These are phyloP conservation scores for Anthracocystis walkeri DNA, from an alignment of 1,284 basidiomycete genomes.

Conservation along the genomic window DNA sequence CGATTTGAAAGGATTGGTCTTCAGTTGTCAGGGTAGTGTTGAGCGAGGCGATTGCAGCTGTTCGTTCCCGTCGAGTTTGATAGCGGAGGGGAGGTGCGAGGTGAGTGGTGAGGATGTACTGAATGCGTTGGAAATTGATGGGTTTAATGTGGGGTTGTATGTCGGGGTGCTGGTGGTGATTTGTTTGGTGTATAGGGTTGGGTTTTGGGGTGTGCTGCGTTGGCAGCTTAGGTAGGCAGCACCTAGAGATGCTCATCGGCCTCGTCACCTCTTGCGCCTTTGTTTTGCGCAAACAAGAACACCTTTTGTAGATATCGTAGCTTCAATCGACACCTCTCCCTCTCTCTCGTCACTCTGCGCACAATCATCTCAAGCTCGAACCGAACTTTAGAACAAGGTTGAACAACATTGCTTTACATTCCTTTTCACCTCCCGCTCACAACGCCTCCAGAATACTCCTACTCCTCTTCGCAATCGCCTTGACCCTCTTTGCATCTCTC, in stretches of 20 bases:
- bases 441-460: conserved; percentile 12
- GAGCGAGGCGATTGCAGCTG: conserved; percentile 49
- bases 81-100: conserved; percentile 26
- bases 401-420: neutral
- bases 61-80: conserved; percentile 25
- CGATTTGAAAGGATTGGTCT: conserved; percentile 73
- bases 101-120: conserved; percentile 39
- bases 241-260: no score
- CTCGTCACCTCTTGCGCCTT: no score
- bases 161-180: conserved; percentile 58
- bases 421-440: neutral
- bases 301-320: no score
- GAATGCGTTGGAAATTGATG: conserved; percentile 57
- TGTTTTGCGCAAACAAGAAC: no score
- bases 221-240: conserved; percentile 29
- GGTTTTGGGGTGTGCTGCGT: conserved; percentile 58
- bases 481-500: conserved; percentile 35
- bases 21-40: conserved; percentile 71
- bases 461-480: conserved; percentile 14
- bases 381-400: no score
- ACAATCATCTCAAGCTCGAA: no score
- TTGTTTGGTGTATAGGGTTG: conserved; percentile 59
- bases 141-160: conserved; percentile 56
- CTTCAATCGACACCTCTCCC: no score
- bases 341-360: no score